Conservation (phyloP, 148 eudicot species). For the Amaranthus palmeri region DNA sequence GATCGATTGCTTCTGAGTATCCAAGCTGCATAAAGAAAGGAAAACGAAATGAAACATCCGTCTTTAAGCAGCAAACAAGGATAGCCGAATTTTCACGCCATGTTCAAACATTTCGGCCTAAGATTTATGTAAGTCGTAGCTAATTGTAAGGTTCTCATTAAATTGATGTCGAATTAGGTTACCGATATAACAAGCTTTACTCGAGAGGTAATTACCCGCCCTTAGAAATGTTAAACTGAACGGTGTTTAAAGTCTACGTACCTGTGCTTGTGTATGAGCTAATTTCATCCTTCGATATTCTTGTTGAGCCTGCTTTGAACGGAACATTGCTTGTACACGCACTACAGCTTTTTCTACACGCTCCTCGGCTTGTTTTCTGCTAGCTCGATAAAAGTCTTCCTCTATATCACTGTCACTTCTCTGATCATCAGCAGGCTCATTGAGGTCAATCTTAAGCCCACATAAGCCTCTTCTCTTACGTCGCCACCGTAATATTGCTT, state of each 20-base stretch:
- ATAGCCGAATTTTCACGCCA: not conserved
- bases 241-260: not conserved
- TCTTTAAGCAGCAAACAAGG: not conserved
- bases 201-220: no score
- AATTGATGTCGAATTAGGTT: not conserved
- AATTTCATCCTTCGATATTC: constrained; percentile 88
- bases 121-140: not conserved
- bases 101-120: not conserved
- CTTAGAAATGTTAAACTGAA: not conserved
- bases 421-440: constrained; percentile 33
- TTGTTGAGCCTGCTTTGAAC: constrained; percentile 82
- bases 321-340: constrained; percentile 89
- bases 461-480: constrained; percentile 75
- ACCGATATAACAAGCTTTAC: not conserved
- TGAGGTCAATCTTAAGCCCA: constrained; percentile 50
- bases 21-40: constrained; percentile 39
- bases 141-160: not conserved
- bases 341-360: constrained; percentile 89
- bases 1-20: constrained; percentile 35
- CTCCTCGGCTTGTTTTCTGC: constrained; percentile 86
- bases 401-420: constrained; percentile 45
- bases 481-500: constrained; percentile 88
- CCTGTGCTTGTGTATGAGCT: constrained; percentile 49
- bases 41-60: not conserved
- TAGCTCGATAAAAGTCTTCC: constrained; percentile 82